These are phyloP conservation scores for Claviceps capensis DNA, from an alignment of 2,329 filamentous ascomycete genomes.

Conservation along the genomic window DNA sequence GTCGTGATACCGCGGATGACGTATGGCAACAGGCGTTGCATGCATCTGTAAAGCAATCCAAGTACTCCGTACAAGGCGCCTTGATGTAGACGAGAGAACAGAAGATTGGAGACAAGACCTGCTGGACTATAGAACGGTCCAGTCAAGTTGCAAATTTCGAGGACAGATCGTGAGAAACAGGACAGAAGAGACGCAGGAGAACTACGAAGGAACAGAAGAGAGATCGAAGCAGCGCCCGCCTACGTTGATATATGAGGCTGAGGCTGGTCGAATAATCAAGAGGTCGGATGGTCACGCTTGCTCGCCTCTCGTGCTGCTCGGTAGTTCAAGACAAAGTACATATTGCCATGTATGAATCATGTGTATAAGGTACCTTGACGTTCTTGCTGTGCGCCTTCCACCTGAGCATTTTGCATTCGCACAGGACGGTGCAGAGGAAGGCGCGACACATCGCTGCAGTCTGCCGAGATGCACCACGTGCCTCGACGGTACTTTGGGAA, in stretches of 20 bases:
- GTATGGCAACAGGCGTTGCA: not conserved
- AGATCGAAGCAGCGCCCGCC: not conserved
- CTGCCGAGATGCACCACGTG: not conserved
- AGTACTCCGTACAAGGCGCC: not conserved
- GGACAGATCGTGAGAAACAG: not conserved
- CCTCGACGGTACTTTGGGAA: not conserved
- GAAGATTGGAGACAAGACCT: too few species aligned
- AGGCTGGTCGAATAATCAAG: not conserved
- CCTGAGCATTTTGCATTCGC: not conserved
- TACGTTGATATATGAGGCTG: not conserved
- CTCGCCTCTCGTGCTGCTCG: not conserved
- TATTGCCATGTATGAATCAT: not conserved
- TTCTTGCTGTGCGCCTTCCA: not conserved
- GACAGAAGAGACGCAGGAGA: not conserved
- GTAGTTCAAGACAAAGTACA: not conserved
- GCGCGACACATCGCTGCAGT: not conserved
- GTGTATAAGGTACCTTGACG: not conserved
- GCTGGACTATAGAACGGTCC: not conserved
- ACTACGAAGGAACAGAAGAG: not conserved
- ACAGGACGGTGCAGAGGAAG: not conserved
- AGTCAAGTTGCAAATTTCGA: not conserved
- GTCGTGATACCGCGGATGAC: not conserved
- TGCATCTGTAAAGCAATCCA: not conserved
- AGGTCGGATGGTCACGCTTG: not conserved
- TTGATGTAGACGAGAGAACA: not conserved